These are phyloP conservation scores for Logfia minima DNA, from an alignment of 129 eudicot species.

Conservation along the genomic window DNA sequence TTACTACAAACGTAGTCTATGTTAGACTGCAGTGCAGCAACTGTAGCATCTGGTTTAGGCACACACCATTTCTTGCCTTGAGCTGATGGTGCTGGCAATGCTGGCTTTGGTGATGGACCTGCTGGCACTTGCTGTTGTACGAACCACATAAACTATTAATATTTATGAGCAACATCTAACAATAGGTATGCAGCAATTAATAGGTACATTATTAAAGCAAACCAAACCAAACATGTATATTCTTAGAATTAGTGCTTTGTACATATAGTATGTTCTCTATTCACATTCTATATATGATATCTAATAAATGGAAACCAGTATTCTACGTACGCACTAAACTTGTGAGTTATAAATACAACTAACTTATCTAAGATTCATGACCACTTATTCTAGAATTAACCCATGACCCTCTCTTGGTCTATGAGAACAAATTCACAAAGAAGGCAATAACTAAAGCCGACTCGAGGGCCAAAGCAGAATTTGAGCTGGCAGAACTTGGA, in stretches of 20 bases:
- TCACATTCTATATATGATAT: not conserved
- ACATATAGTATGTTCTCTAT: conserved; percentile 1
- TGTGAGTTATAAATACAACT: not conserved
- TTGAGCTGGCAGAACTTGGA: conserved; percentile 24
- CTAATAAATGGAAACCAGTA: not conserved
- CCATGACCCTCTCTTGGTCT: not conserved
- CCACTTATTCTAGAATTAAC: not conserved
- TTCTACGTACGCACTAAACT: not conserved
- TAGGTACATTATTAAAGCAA: not conserved
- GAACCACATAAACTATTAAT: conserved; percentile 3
- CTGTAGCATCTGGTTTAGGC: conserved; percentile 59
- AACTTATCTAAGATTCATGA: not conserved
- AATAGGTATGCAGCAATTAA: not conserved
- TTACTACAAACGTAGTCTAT: conserved; percentile 79
- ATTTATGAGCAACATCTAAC: conserved; percentile 3
- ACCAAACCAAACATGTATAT: not conserved
- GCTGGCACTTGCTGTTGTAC: conserved; percentile 26
- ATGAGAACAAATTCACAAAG: not conserved
- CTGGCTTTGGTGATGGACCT: conserved; percentile 48
- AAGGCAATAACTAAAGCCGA: conserved; percentile 8
- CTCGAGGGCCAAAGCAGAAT: not conserved
- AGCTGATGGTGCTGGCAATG: conserved; percentile 31
- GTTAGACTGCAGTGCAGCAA: conserved; percentile 62
- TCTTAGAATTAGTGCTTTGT: conserved; percentile 8
- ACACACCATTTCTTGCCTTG: conserved; percentile 70